Evolutionary conservation across 2,329 filamentous ascomycete genomes (phyloP), one percentile per base, ranked within the genome.

Genomic region (Fusarium musae): DNA sequence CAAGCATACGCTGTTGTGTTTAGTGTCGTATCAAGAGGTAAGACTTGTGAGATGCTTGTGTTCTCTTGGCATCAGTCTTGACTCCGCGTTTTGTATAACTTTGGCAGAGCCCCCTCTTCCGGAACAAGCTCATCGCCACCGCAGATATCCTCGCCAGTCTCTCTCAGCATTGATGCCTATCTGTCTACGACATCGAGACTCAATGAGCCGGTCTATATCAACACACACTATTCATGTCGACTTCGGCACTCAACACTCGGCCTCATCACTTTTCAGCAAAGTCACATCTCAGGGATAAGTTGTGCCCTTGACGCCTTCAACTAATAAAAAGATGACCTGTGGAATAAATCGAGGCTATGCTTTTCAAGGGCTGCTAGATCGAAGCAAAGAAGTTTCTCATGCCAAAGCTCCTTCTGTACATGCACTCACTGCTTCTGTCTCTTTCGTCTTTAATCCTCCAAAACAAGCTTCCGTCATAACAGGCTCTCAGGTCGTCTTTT

Each of bases 401-500:
- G 19, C 42, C 43, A 54, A 63, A 67, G 23, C 59, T 72, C 43
- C 39, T 71, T 39, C 53, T 50, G 1, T 71, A 5, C 32, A 32
- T 15, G 7, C 6, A n/a, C 15, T 19, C 23, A 0, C 28, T 17
- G n/a, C n/a, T 32, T n/a, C 19, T 56, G 2, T 63, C 59, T 32
- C 68, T 61, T 19, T 72, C 64, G 8, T 72, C 26, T 21, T 67
- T 74, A n/a, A 75, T 74, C 59, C 36, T 69, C 72, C 72, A 75
- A 40, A 75, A 74, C n/a, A 75, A 12, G 23, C 60, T 70, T 23
- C 72, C 76, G 32, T 79, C 77, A 15, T 78, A 79, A 11, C 78
- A 71, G 0, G 70, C 74, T 8, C 72, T 69, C n/a, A 79, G 46
- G 6, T 91, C 88, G 46, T 91, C 87, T 77, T 90, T 91, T 76